phyloP scores from a whole-genome alignment of 2,329 filamentous ascomycete species.

The Nothophoma quercina region DNA sequence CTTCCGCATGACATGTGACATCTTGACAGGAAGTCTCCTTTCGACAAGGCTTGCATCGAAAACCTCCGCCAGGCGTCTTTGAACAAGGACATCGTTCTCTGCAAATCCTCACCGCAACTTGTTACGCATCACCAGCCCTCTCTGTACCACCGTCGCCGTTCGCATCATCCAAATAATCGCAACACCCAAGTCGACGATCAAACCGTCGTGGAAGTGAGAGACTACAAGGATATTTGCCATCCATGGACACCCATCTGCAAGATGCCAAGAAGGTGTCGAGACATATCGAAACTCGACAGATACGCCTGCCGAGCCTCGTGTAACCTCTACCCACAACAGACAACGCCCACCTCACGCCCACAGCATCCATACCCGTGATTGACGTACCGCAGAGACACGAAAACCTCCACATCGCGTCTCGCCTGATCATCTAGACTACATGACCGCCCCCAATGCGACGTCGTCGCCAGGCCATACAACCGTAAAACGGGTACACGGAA shows the following conservation, averaged over 20 bases:
- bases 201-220: neutral
- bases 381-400: slow-evolving; percentile 11
- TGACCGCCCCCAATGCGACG: slow-evolving; percentile 9
- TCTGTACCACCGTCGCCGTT: slow-evolving; percentile 1
- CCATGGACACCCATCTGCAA: neutral
- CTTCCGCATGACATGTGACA: slow-evolving; percentile 23
- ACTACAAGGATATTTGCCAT: neutral
- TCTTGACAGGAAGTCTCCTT: slow-evolving; percentile 15
- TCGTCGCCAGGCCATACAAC: slow-evolving; percentile 15
- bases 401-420: neutral
- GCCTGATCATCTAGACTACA: slow-evolving; percentile 9
- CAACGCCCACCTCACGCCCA: slow-evolving; percentile 1
- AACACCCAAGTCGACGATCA: neutral
- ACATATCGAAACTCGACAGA: neutral
- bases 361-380: slow-evolving; percentile 13
- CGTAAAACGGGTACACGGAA: slow-evolving; percentile 18
- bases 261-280: neutral
- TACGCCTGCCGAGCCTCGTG: slow-evolving; percentile 11
- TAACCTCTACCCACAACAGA: slow-evolving; percentile 20
- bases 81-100: slow-evolving; percentile 7
- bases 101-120: slow-evolving; percentile 28
- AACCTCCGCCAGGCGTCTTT: neutral
- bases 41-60: slow-evolving; percentile 14
- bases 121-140: neutral
- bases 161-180: neutral